Evolutionary conservation across 1,284 basidiomycete species (phyloP).

Genomic region (Entoloma clypeatum): DNA sequence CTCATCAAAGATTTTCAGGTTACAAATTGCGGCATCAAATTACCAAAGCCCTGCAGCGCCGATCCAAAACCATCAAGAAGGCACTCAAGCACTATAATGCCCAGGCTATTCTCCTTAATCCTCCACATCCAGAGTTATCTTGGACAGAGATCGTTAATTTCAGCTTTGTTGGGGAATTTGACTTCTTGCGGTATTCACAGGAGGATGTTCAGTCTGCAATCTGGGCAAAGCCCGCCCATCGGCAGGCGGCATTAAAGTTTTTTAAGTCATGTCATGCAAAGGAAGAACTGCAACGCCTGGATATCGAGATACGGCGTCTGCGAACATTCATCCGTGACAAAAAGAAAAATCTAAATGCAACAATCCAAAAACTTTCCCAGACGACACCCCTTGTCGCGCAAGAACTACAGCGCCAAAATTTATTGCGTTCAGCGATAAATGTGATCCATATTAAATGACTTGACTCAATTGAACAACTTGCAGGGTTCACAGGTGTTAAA

Average conservation of each 20-base stretch:
- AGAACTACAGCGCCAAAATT: not conserved
- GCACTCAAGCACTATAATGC: slow-evolving; percentile 27
- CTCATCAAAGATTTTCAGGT: slow-evolving; percentile 15
- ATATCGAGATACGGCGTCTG: slow-evolving; percentile 31
- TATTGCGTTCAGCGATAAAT: not conserved
- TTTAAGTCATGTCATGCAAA: slow-evolving; percentile 27
- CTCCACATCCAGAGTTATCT: slow-evolving; percentile 18
- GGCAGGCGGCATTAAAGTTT: slow-evolving; percentile 21
- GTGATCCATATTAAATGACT: slow-evolving; percentile 3
- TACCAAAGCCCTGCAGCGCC: slow-evolving; percentile 20
- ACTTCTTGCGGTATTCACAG: slow-evolving; percentile 29
- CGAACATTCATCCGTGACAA: slow-evolving; percentile 30
- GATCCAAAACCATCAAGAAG: slow-evolving; percentile 23
- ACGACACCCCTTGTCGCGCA: not conserved
- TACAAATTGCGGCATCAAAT: slow-evolving; percentile 29
- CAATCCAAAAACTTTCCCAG: not conserved
- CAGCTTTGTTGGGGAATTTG: slow-evolving; percentile 32
- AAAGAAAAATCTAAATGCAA: not conserved
- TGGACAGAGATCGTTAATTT: slow-evolving; percentile 30
- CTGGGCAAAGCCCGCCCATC: slow-evolving; percentile 28
- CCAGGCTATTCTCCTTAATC: slow-evolving; percentile 19
- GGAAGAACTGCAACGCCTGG: slow-evolving; percentile 30
- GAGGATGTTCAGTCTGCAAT: slow-evolving; percentile 23
- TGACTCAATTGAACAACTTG: not conserved
- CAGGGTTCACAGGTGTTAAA: not conserved